phyloP scores from a whole-genome alignment of 2,329 filamentous ascomycete species.

The Fusarium chaquense region DNA sequence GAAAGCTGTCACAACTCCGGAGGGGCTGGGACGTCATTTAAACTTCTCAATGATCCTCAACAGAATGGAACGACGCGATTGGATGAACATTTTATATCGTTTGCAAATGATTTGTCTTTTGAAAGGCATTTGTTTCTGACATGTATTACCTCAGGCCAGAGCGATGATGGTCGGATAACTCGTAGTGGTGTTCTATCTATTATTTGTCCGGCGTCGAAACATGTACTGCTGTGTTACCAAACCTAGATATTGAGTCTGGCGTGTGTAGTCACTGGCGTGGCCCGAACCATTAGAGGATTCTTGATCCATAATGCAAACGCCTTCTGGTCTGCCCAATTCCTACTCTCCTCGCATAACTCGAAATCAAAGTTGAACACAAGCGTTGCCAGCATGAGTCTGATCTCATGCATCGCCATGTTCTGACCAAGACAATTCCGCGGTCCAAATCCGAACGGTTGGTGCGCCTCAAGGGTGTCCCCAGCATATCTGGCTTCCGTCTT shows the following conservation, averaged over 20 bases:
- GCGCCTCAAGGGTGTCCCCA: conserved; percentile 8
- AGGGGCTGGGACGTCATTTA: background rate
- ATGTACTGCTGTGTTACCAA: background rate
- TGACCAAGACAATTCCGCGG: conserved; percentile 13
- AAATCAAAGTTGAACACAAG: conserved; percentile 16
- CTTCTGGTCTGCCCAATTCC: conserved; percentile 14
- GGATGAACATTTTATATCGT: background rate
- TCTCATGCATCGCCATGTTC: conserved; percentile 30
- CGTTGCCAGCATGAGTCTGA: conserved; percentile 9
- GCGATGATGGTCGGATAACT: background rate
- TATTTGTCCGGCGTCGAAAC: too few species aligned
- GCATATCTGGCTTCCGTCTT: conserved; percentile 12
- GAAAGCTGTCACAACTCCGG: conserved; percentile 13
- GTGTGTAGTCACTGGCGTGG: background rate
- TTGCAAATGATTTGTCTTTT: fast-evolving
- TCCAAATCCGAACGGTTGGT: conserved; percentile 11
- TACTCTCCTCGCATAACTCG: conserved; percentile 4
- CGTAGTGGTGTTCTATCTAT: background rate
- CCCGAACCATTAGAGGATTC: conserved; percentile 9
- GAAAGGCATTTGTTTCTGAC: background rate
- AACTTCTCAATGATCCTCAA: background rate
- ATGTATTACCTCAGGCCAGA: background rate
- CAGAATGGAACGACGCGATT: background rate
- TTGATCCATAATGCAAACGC: conserved; percentile 14
- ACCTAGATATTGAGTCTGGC: background rate